Conservation (phyloP, 2,329 filamentous ascomycete species). For the Trichophyton equinum region DNA sequence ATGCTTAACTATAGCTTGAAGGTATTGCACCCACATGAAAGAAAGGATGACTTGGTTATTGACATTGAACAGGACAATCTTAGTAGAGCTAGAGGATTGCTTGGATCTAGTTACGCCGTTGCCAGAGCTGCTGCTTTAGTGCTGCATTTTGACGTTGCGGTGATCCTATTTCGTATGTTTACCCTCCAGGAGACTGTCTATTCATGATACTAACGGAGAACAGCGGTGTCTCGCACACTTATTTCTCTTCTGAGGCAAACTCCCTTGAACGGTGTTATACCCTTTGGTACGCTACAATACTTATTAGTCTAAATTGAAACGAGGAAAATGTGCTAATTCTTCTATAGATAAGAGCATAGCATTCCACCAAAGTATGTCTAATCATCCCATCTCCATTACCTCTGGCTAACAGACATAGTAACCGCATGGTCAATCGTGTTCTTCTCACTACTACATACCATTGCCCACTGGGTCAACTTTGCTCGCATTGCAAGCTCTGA, state of each 20-base stretch:
- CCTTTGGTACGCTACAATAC: slow-evolving; percentile 40
- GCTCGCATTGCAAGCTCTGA: slow-evolving; percentile 63
- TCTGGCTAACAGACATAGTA: slow-evolving; percentile 21
- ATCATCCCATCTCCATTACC: background rate
- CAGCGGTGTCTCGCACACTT: slow-evolving; percentile 65
- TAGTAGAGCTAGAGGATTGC: slow-evolving; percentile 50
- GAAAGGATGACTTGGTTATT: background rate
- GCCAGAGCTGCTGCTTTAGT: slow-evolving; percentile 63
- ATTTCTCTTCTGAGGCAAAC: slow-evolving; percentile 71
- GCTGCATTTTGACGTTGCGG: slow-evolving; percentile 67
- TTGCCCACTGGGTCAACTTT: slow-evolving; percentile 81
- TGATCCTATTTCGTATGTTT: slow-evolving; percentile 53
- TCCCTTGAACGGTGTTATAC: slow-evolving; percentile 72
- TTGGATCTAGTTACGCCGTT: slow-evolving; percentile 65
- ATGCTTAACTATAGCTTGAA: slow-evolving; percentile 71
- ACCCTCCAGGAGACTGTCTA: background rate
- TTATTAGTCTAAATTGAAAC: background rate
- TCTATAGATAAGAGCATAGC: slow-evolving; percentile 65
- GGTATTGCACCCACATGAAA: slow-evolving; percentile 18
- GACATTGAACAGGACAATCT: slow-evolving; percentile 46
- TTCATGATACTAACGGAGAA: slow-evolving; percentile 5
- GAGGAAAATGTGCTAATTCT: background rate
- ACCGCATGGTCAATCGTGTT: slow-evolving; percentile 82
- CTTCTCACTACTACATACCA: slow-evolving; percentile 75
- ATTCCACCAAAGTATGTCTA: slow-evolving; percentile 55